These are phyloP conservation scores for Trichophyton schoenleinii DNA, from an alignment of 2,329 filamentous ascomycete species.

Conservation along the genomic window DNA sequence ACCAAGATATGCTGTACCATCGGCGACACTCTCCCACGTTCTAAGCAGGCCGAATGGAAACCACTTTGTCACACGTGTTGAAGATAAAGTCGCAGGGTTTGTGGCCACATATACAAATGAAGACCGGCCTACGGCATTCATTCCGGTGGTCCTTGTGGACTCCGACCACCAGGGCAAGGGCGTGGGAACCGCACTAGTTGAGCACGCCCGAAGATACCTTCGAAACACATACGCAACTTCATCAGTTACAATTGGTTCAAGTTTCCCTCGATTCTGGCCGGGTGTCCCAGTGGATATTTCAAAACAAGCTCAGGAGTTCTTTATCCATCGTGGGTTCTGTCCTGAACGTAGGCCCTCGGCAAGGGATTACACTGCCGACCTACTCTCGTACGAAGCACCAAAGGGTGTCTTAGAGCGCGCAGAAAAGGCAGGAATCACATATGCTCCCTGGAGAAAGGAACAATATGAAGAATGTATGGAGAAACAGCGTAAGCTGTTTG, in stretches of 20 bases:
- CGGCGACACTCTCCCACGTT: conserved; percentile 5
- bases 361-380: conserved; percentile 31
- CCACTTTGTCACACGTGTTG: conserved; percentile 7
- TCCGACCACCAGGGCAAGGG: conserved; percentile 17
- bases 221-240: not conserved
- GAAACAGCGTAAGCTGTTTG: conserved; percentile 11
- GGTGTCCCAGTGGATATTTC: conserved; percentile 31
- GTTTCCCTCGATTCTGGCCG: conserved; percentile 37
- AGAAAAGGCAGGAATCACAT: conserved; percentile 8
- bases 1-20: conserved; percentile 10
- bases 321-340: conserved; percentile 31
- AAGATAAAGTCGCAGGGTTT: conserved; percentile 8
- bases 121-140: conserved; percentile 11
- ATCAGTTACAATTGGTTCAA: conserved; percentile 19
- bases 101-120: conserved; percentile 12
- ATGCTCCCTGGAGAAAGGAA: conserved; percentile 10
- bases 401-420: conserved; percentile 27
- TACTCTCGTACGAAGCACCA: conserved; percentile 24
- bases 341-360: conserved; percentile 18
- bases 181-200: conserved; percentile 14
- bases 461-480: conserved; percentile 12
- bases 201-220: conserved; percentile 9
- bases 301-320: conserved; percentile 26
- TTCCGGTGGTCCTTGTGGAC: conserved; percentile 16
- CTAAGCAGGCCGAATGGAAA: conserved; percentile 9